Base-by-base conservation (phyloP, 2,329 filamentous ascomycete genomes). In the Parastagonospora nodorum region DNA sequence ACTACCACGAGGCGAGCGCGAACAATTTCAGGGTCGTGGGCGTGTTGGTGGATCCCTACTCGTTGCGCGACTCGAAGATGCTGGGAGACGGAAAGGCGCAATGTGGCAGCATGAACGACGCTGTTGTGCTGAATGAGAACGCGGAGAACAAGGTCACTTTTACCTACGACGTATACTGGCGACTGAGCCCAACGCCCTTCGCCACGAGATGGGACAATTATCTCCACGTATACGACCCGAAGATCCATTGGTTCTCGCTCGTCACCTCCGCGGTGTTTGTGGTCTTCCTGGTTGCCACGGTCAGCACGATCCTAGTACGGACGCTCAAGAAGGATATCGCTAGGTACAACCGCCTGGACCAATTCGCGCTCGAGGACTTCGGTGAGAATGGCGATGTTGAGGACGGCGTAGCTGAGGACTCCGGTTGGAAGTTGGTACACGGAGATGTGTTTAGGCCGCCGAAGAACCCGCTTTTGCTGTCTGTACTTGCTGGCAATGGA, bases 171-270 rank as follows among this genome's bases (percentile, higher is more conserved):
- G 90, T 97, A 11, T 89, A 88, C 75, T 99, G 94, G 94, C 84
- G 82, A 50, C 84, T 86, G 60, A 97, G 92, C 0, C 70, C 82
- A 1, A 97, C 92, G 1, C 90, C 89, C 1, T 99, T 96, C 88
- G 94, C 94, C 27, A 99, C 94, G 10, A 85, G 94, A 58, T 99
- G 94, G 94, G 94, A 99, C 80, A 97, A 96, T 76, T 97, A 97
- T 72, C 82, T 99, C 31, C 93, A 97, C 68, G 93, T 99, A 28
- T 95, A 92, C 69, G 92, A 97, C 73, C 92, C 94, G 45, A 95
- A 94, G 80, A 97, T 99, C 64, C 94, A 99, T 75, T 99, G 94
- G 94, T 96, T 97, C 79, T 97, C 92, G 52, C 85, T 99, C 42
- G 89, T 97, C 76, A 96, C 96, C 75, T 97, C 92, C 31, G 90